phyloP scores from a whole-genome alignment of 2,329 filamentous ascomycete species.

The Arthrobotrys megalospora region DNA sequence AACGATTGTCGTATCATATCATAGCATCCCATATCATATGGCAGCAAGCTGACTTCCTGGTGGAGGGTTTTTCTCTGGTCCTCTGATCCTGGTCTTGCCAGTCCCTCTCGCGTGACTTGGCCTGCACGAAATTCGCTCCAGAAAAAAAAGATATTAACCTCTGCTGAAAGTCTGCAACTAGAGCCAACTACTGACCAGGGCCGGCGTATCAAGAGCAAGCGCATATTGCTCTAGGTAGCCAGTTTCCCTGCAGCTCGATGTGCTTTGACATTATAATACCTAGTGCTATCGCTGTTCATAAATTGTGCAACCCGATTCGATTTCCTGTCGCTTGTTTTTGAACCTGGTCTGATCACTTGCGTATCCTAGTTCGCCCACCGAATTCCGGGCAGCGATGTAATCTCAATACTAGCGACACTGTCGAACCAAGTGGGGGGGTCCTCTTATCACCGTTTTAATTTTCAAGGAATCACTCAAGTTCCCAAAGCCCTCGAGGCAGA shows the following conservation, averaged over 20 bases:
- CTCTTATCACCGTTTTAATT: background rate
- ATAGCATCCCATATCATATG: conserved; percentile 6
- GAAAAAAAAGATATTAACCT: conserved; percentile 27
- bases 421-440: conserved; percentile 12
- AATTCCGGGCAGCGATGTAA: background rate
- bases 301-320: conserved; percentile 37
- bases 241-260: conserved; percentile 39
- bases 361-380: conserved; percentile 22
- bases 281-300: conserved; percentile 31
- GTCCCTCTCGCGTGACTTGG: conserved; percentile 35
- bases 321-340: conserved; percentile 45
- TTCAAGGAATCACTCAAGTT: background rate
- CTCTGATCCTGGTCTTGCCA: conserved; percentile 14
- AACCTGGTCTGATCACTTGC: conserved; percentile 43
- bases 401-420: background rate
- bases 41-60: conserved; percentile 10
- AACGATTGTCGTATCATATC: conserved; percentile 23
- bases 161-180: conserved; percentile 18
- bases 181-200: conserved; percentile 24
- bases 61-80: background rate
- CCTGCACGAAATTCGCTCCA: conserved; percentile 40
- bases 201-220: conserved; percentile 20
- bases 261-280: conserved; percentile 59
- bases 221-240: conserved; percentile 53
- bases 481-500: background rate